Percentiles rank a stretch among this genome's conserved stretches.
These are phyloP conservation scores for Nakazawaea ishiwadae DNA, from an alignment of 805 yeast species.

Conservation along the genomic window DNA sequence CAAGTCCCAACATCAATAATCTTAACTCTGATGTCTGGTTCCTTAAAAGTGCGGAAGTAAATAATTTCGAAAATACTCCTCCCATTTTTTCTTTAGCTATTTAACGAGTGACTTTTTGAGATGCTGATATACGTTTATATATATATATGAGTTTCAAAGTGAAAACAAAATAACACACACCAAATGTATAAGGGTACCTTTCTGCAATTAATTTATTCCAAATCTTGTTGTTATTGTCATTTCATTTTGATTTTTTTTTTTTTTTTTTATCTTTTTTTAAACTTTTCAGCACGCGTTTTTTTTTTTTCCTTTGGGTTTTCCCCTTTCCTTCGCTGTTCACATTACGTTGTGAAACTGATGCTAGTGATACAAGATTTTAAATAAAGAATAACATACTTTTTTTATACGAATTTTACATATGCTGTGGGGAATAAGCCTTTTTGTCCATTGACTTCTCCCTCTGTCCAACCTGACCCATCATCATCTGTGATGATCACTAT, in stretches of 20 bases:
- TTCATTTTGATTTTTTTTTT: not conserved
- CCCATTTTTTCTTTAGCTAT: conserved; percentile 9
- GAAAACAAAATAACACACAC: no score
- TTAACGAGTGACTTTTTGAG: not conserved
- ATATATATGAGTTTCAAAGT: not conserved
- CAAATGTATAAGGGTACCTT: no score
- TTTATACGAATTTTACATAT: conserved; percentile 41
- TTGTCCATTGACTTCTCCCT: conserved; percentile 69
- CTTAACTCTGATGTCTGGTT: conserved; percentile 25
- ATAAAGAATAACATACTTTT: no score
- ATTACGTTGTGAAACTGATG: no score
- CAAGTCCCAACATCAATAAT: conserved; percentile 87
- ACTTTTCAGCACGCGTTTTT: no score
- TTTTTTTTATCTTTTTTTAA: no score
- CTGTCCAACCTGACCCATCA: conserved; percentile 92
- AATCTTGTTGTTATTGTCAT: not conserved
- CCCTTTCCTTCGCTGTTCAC: no score
- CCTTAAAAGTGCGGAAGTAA: conserved; percentile 3
- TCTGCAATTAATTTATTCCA: not conserved
- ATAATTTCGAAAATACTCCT: conserved; percentile 7
- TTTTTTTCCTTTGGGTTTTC: no score
- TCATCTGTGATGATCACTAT: conserved; percentile 60
- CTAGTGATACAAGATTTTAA: no score
- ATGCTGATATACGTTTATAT: not conserved
- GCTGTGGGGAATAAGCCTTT: conserved; percentile 77